These are phyloP conservation scores for Nakazawaea ernobii DNA, from an alignment of 805 yeast species.

Conservation along the genomic window DNA sequence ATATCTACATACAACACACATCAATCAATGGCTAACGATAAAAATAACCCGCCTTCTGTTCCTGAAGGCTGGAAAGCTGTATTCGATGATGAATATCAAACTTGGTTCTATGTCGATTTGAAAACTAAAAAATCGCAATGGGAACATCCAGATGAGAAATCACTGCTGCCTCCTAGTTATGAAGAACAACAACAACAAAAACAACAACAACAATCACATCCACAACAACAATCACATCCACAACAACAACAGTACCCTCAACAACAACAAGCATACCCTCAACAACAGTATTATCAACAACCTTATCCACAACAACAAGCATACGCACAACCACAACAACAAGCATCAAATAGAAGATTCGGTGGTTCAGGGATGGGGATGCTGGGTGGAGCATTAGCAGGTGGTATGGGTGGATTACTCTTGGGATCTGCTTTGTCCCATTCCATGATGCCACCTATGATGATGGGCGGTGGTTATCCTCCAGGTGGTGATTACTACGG, in stretches of 20 bases:
- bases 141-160: constrained; percentile 68
- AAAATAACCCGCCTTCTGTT: constrained; percentile 30
- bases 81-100: constrained; percentile 39
- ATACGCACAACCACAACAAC: constrained; percentile 16
- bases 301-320: constrained; percentile 16
- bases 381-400: constrained; percentile 28
- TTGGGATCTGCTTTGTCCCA: constrained; percentile 15
- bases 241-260: too few species aligned
- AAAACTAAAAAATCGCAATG: constrained; percentile 77
- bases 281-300: constrained; percentile 14
- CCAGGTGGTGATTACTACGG: not conserved
- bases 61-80: constrained; percentile 43
- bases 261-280: constrained; percentile 10
- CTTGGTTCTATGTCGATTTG: constrained; percentile 80
- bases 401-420: constrained; percentile 24
- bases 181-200: constrained; percentile 6
- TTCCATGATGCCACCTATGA: constrained; percentile 11
- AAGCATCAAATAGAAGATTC: constrained; percentile 11
- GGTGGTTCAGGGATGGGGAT: constrained; percentile 20
- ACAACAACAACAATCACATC: constrained; percentile 3
- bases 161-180: constrained; percentile 8
- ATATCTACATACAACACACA: not conserved
- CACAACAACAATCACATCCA: constrained; percentile 11
- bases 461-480: not conserved
- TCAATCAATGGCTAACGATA: not conserved